phyloP scores from a whole-genome alignment of 768 basidiomycete genomes.

The Basidioascus undulatus region DNA sequence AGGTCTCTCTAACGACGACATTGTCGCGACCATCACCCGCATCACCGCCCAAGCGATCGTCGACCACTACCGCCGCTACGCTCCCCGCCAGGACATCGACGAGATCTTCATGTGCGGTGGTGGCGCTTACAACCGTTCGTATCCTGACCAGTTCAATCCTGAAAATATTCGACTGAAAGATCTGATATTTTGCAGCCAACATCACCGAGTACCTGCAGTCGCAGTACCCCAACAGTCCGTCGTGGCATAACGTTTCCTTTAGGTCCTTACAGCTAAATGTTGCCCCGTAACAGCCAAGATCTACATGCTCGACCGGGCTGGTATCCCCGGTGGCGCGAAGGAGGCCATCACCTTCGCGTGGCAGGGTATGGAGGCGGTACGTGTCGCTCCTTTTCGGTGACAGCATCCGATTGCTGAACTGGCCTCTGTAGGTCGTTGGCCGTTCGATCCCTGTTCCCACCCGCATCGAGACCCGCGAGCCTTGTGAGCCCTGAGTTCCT shows the following conservation, averaged over 20 bases:
- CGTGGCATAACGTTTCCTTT: background rate
- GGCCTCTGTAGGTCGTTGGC: conserved; percentile 6
- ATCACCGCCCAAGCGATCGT: conserved; percentile 12
- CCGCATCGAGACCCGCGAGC: conserved; percentile 7
- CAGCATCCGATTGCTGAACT: too few species aligned
- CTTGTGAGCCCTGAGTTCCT: too few species aligned
- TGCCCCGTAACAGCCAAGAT: conserved; percentile 8
- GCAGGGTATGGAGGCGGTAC: conserved; percentile 13
- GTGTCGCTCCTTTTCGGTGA: too few species aligned
- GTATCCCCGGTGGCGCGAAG: conserved; percentile 10
- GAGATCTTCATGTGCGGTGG: conserved; percentile 15
- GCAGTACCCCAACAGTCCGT: conserved; percentile 6
- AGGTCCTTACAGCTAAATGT: background rate
- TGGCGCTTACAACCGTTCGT: conserved; percentile 13
- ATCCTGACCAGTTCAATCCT: too few species aligned
- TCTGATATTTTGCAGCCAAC: too few species aligned
- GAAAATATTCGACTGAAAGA: too few species aligned
- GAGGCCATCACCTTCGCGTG: conserved; percentile 13
- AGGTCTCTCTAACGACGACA: conserved; percentile 7
- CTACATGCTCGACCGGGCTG: conserved; percentile 10
- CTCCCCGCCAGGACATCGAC: conserved; percentile 11
- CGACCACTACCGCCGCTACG: conserved; percentile 13
- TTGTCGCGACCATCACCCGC: conserved; percentile 12
- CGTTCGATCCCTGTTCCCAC: conserved; percentile 9
- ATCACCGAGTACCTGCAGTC: conserved; percentile 5